Evolutionary conservation across 441 rosid species (phyloP), one percentile per base, ranked within the genome.

Genomic region (Gossypium armourianum): DNA sequence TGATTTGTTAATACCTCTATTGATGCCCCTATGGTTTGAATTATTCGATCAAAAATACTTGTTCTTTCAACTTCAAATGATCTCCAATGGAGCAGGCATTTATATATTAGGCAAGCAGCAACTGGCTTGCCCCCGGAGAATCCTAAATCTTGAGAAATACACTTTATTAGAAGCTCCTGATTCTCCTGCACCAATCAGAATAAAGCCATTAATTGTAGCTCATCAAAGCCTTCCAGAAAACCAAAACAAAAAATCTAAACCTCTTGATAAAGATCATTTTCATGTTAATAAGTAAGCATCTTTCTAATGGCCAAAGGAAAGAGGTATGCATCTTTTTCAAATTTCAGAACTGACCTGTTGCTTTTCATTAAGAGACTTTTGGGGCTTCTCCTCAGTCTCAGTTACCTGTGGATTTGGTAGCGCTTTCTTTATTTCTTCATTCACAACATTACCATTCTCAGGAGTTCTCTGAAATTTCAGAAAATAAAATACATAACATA

Each of bases 41-140:
- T 96, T 68, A 96, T 88, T 63, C 94, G 96, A 80, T 96, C 99
- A 81, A 96, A 96, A 78, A 96, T 93, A 68, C 82, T 82, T 45
- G 99, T 96, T 85, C 97, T 91, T 86, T 96, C 99, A 65, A 87
- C 98, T 84, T 96, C 99, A 82, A 96, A 96, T 72, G 99, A 96
- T 75, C 98, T 90, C 99, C 99, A 96, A 54, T 93, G 98, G 78
- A 96, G 96, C 36, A 96, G 97, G 76, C 92, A 90, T 83, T 91
- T 96, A 84, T 96, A 96, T 72, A 96, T 89, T 72, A 93, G 82
- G 77, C 96, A 93, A 72, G 98, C 98, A 83, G 97, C 98, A 75
- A 96, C 86, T 50, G 99, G 99, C 82, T 90, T 96, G 75, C 84
- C 85, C 59, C 88, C 94, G 72, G 94, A 85, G 75, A 91, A 96